These are phyloP conservation scores for Castanea crenata DNA, from an alignment of 306 rosid species.

Conservation along the genomic window DNA sequence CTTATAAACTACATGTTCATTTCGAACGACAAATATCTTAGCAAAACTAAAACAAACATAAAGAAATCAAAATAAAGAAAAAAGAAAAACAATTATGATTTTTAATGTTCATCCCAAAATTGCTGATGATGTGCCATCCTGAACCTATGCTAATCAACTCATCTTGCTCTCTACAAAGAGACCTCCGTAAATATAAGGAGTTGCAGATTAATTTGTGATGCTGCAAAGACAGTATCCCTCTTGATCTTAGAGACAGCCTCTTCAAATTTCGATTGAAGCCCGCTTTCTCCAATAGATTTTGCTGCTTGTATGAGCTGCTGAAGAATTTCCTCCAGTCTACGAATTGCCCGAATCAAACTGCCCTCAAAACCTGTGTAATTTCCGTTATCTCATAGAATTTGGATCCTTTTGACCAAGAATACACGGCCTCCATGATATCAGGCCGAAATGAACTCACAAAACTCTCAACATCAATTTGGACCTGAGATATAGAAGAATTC, in stretches of 20 bases:
- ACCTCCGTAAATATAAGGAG: not conserved
- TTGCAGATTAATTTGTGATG: not conserved
- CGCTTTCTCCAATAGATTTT: conserved; percentile 82
- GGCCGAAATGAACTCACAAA: conserved; percentile 83
- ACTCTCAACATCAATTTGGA: conserved; percentile 79
- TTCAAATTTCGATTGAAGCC: conserved; percentile 77
- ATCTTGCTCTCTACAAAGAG: not conserved
- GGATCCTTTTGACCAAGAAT: conserved; percentile 95
- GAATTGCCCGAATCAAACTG: conserved; percentile 89
- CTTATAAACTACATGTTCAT: not conserved
- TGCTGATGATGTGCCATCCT: not conserved
- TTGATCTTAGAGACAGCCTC: conserved; percentile 89
- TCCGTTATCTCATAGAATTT: conserved; percentile 93
- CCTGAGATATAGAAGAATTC: conserved; percentile 33
- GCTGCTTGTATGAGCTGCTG: conserved; percentile 90
- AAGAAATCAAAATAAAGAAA: no score
- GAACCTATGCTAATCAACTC: not conserved
- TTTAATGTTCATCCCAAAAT: not conserved
- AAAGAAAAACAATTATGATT: not conserved
- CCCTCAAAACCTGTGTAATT: conserved; percentile 89
- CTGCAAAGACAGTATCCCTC: conserved; percentile 92
- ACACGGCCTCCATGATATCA: conserved; percentile 94
- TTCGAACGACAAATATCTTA: not conserved
- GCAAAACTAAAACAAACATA: not conserved
- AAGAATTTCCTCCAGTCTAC: conserved; percentile 91